These are phyloP conservation scores for Priceomyces melissophilus DNA, from an alignment of 805 yeast genomes.

Conservation along the genomic window DNA sequence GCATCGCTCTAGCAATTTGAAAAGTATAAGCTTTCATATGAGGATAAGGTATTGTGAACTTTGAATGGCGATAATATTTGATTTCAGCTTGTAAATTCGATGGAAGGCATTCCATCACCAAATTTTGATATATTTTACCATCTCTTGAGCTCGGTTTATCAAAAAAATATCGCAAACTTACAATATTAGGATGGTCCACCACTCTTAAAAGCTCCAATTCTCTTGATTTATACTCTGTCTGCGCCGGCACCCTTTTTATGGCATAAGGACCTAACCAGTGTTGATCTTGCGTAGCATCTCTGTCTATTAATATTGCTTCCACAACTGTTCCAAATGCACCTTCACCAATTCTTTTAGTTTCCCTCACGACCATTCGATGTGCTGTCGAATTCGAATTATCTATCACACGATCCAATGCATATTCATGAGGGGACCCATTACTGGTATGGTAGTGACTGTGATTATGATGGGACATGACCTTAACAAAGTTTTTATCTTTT, in stretches of 20 bases:
- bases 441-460: slow-evolving; percentile 2
- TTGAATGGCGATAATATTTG: slow-evolving; percentile 59
- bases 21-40: slow-evolving; percentile 75
- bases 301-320: slow-evolving; percentile 55
- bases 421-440: slow-evolving; percentile 22
- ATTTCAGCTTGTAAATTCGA: slow-evolving; percentile 75
- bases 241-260: slow-evolving; percentile 81
- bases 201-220: slow-evolving; percentile 74
- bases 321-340: slow-evolving; percentile 87
- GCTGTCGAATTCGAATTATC: slow-evolving; percentile 52
- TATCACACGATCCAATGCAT: slow-evolving; percentile 46
- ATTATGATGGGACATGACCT: slow-evolving; percentile 1
- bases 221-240: slow-evolving; percentile 79
- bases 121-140: slow-evolving; percentile 67
- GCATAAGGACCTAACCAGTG: slow-evolving; percentile 80
- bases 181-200: slow-evolving; percentile 78
- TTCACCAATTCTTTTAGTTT: slow-evolving; percentile 73
- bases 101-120: slow-evolving; percentile 88
- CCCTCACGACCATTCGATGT: slow-evolving; percentile 64
- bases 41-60: slow-evolving; percentile 61
- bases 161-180: slow-evolving; percentile 64
- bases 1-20: slow-evolving; percentile 81
- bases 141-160: slow-evolving; percentile 63
- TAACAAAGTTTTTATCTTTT: neutral
- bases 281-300: slow-evolving; percentile 8